Conservation (phyloP, 306 rosid species). For the Glycine latifolia region DNA sequence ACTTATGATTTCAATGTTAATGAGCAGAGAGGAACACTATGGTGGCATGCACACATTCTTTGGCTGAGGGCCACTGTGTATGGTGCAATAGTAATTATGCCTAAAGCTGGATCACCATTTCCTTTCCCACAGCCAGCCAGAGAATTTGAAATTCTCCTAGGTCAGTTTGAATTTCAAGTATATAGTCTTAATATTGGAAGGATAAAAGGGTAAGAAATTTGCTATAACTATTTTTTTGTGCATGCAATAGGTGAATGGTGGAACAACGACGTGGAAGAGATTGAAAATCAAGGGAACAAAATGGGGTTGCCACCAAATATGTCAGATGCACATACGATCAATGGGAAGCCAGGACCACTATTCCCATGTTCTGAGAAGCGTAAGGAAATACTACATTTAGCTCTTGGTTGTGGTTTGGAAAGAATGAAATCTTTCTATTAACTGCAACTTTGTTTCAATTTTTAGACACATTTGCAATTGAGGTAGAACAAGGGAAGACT, state of each 20-base stretch:
- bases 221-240: not conserved
- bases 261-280: slow-evolving; percentile 70
- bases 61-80: slow-evolving; percentile 78
- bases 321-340: slow-evolving; percentile 83
- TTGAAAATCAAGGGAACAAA: slow-evolving; percentile 68
- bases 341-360: slow-evolving; percentile 81
- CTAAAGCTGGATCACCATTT: slow-evolving; percentile 62
- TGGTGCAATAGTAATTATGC: slow-evolving; percentile 79
- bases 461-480: slow-evolving; percentile 72
- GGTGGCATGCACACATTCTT: slow-evolving; percentile 86
- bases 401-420: slow-evolving; percentile 10
- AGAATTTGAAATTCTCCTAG: slow-evolving; percentile 62
- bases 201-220: not conserved
- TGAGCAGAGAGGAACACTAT: slow-evolving; percentile 71
- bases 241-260: slow-evolving; percentile 71
- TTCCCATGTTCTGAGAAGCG: slow-evolving; percentile 81
- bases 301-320: slow-evolving; percentile 77
- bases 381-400: slow-evolving; percentile 42
- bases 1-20: slow-evolving; percentile 68
- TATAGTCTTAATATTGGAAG: not conserved
- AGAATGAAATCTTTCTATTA: not conserved
- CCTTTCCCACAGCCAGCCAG: slow-evolving; percentile 68
- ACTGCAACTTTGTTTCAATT: slow-evolving; percentile 19
- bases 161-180: slow-evolving; percentile 39
- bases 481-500: slow-evolving; percentile 70